Evolutionary conservation across 2,329 filamentous ascomycete genomes (phyloP), one percentile per base, ranked within the genome.

Genomic region (Aspergillus ustus): DNA sequence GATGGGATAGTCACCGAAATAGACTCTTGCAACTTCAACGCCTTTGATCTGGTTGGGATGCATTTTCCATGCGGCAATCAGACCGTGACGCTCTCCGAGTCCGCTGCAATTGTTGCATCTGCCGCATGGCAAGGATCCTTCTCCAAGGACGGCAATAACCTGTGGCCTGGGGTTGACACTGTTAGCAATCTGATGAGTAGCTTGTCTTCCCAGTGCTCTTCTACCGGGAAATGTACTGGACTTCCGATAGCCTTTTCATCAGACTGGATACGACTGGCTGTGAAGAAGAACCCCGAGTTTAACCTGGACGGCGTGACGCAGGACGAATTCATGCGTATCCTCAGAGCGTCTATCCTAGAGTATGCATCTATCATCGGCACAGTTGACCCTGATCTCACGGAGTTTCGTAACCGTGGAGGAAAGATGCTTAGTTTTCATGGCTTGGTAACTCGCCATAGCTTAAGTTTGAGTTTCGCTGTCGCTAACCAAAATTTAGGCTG

Each of bases 371-470:
- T 60, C 20, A 55, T 60, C 19, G 57, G 57, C 51, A 55, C 57
- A 15, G 46, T 55, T 17, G 25, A 60, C 17, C 51, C 51, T 7
- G 51, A 60, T 25, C 51, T 60, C 20, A 49, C 57, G 20, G 51
- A 29, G 31, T 60, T 60, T 31, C 52, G 51, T 7, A 17, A 55
- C 5, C 51, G 44, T 9, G 57, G 57, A 11, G 51, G 57, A n/a
- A 60, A 60, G 34, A 50, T 60, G 20, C 51, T 60, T 31, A 40
- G 29, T 29, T 60, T 60, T 44, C 57, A 60, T 31, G 57, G 57
- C 57, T 44, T 60, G 51, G 51, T 60, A 37, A 37, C 34, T 37
- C 34, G 15, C 34, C 34, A 37, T 15, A 37, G 34, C 34, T 13
- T 4, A 37, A 37, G 11, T 25, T 37, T 37, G 34, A 5, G 6